These are phyloP conservation scores for Brassica hybrid DNA, from an alignment of 441 rosid species.

Conservation along the genomic window DNA sequence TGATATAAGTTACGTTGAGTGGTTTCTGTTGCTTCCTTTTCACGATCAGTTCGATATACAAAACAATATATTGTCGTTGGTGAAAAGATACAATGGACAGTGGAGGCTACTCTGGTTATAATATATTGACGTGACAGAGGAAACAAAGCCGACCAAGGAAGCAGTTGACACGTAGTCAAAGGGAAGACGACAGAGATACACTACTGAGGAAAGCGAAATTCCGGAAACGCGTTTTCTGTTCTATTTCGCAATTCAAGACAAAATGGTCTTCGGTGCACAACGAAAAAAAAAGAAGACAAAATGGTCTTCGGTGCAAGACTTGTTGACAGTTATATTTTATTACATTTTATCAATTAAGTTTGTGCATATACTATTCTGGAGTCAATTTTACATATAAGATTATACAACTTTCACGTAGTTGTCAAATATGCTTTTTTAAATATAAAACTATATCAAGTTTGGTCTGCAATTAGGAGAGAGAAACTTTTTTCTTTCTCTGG, in stretches of 20 bases:
- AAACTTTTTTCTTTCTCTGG: too few relatives aligned
- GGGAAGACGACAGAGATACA: slow-evolving; percentile 36
- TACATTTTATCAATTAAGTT: not conserved
- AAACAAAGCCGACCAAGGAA: slow-evolving; percentile 15
- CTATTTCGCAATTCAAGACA: slow-evolving; percentile 20
- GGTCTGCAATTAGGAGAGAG: not conserved
- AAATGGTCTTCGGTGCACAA: slow-evolving; percentile 33
- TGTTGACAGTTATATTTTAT: too few relatives aligned
- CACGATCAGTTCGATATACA: slow-evolving; percentile 24
- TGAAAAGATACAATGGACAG: slow-evolving; percentile 5
- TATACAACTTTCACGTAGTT: too few relatives aligned
- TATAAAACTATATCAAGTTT: not conserved
- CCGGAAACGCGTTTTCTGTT: slow-evolving; percentile 38
- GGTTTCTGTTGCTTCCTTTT: slow-evolving; percentile 28
- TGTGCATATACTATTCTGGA: not conserved
- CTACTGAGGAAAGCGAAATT: slow-evolving; percentile 27
- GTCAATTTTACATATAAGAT: not conserved
- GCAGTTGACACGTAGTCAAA: slow-evolving; percentile 36
- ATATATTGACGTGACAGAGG: slow-evolving; percentile 1
- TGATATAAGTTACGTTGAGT: not conserved
- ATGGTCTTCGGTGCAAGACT: not conserved
- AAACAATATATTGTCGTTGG: slow-evolving; percentile 7
- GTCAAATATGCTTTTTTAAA: not conserved
- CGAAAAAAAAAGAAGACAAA: too few relatives aligned
- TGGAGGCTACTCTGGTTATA: not conserved